Evolutionary conservation across 768 basidiomycete genomes (phyloP), one percentile per base, ranked within the genome.

Genomic region (Psilocybe cyanescens): DNA sequence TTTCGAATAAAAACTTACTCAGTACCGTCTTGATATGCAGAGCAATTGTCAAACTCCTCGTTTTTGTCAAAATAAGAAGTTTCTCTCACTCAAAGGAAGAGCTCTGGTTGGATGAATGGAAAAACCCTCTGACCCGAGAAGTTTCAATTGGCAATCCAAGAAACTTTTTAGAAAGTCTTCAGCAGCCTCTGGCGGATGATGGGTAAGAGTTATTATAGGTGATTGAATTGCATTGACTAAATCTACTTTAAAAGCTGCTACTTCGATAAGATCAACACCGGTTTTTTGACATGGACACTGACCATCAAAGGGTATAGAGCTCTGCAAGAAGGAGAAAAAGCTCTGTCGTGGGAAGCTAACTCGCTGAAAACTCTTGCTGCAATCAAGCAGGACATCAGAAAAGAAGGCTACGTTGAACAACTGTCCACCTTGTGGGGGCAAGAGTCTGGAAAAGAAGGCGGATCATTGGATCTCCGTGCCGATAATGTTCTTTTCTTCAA

Each of bases 41-140:
- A 61, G 91, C 86, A 8, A 73, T 92, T 28, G 82, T 87, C 16
- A 90, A 88, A 69, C 69, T 92, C 39, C 78, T 87, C 45, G 81
- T 83, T 35, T 85, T 86, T 66, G 79, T 93, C 70, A 94, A 94
- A 74, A 84, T 92, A 60, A 84, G 93, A 59, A 90, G 87, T 7
- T 90, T 90, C 67, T 84, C 91, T 37, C 76, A 76, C 66, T 84
- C 83, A 4, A 72, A 72, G 3, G 84, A 88, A 41, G 88, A 90
- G 58, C 79, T 92, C 19, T 94, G 92, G 92, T 72, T 85, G 39
- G 86, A 86, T 52, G 84, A 86, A 68, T 92, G 90, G 89, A 76
- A 59, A 17, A 91, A 86, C 71, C 90, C 91, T 4, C 70, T 90
- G 33, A 73, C 76, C 35, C 77, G 72, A 55, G 73, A 78, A 31